phyloP scores from a whole-genome alignment of 495 filamentous ascomycete species.

The Penicillium parvum region DNA sequence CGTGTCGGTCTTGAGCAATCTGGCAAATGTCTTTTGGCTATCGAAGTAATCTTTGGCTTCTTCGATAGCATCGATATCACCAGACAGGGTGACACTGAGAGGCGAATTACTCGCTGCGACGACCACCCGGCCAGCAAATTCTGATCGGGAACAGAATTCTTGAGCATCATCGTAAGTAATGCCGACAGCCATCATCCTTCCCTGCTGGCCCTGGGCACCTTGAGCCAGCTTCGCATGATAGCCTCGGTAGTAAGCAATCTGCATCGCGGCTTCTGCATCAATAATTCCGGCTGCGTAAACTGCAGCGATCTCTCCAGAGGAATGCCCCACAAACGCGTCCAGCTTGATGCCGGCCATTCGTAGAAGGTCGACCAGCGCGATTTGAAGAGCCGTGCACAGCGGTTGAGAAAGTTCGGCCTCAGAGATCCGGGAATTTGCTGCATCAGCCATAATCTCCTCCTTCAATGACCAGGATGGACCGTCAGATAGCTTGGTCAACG shows the following conservation, averaged over 20 bases:
- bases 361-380: constrained; percentile 46
- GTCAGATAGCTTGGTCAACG: too few relatives aligned
- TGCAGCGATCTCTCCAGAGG: constrained; percentile 59
- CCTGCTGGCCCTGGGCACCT: too few relatives aligned
- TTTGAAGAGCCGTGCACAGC: constrained; percentile 46
- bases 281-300: constrained; percentile 55
- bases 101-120: neutral
- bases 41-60: neutral
- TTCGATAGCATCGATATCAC: neutral
- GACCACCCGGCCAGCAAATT: neutral
- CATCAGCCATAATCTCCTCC: neutral
- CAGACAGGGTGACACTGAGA: neutral
- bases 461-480: neutral
- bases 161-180: neutral
- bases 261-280: constrained; percentile 33
- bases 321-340: constrained; percentile 54
- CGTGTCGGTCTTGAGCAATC: constrained; percentile 39
- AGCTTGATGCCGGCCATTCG: constrained; percentile 36
- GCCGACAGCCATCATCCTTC: constrained; percentile 38
- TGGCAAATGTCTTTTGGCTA: constrained; percentile 34
- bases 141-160: too few relatives aligned
- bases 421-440: neutral
- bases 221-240: neutral
- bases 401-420: constrained; percentile 30
- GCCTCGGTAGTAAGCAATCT: constrained; percentile 37